These are phyloP conservation scores for Trichosporon ovoides DNA, from an alignment of 1,284 basidiomycete species.

Conservation along the genomic window DNA sequence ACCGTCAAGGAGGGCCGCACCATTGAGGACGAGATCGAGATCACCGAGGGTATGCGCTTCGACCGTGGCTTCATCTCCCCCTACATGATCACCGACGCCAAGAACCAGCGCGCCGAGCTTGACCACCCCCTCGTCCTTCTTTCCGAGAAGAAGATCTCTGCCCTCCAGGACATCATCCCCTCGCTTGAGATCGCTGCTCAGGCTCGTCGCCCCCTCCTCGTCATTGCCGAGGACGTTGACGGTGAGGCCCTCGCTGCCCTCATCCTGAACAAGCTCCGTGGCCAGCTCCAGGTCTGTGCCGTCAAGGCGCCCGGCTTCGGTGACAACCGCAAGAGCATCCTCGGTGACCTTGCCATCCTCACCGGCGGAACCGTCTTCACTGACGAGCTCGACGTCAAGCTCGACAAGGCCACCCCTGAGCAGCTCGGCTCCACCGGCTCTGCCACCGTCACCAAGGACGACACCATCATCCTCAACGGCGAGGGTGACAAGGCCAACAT, in stretches of 20 bases:
- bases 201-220: slow-evolving; percentile 83
- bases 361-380: slow-evolving; percentile 97
- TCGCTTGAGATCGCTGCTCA: slow-evolving; percentile 88
- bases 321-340: slow-evolving; percentile 97
- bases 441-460: slow-evolving; percentile 95
- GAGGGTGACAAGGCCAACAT: slow-evolving; percentile 81
- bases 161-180: slow-evolving; percentile 91
- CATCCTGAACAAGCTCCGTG: slow-evolving; percentile 97
- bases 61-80: slow-evolving; percentile 98
- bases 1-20: slow-evolving; percentile 98
- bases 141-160: slow-evolving; percentile 96
- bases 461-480: slow-evolving; percentile 94
- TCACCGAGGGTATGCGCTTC: slow-evolving; percentile 99
- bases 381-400: slow-evolving; percentile 96
- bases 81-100: slow-evolving; percentile 98
- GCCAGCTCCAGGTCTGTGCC: slow-evolving; percentile 85
- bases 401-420: slow-evolving; percentile 83
- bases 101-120: slow-evolving; percentile 92
- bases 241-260: slow-evolving; percentile 96
- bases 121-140: slow-evolving; percentile 93
- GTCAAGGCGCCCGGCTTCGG: slow-evolving; percentile 98
- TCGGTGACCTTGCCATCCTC: slow-evolving; percentile 93
- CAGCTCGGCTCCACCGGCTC: slow-evolving; percentile 87
- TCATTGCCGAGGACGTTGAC: slow-evolving; percentile 96
- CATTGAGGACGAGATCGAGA: slow-evolving; percentile 97